Base-by-base conservation (phyloP, 1,284 basidiomycete genomes). In the Albatrellus sp. region DNA sequence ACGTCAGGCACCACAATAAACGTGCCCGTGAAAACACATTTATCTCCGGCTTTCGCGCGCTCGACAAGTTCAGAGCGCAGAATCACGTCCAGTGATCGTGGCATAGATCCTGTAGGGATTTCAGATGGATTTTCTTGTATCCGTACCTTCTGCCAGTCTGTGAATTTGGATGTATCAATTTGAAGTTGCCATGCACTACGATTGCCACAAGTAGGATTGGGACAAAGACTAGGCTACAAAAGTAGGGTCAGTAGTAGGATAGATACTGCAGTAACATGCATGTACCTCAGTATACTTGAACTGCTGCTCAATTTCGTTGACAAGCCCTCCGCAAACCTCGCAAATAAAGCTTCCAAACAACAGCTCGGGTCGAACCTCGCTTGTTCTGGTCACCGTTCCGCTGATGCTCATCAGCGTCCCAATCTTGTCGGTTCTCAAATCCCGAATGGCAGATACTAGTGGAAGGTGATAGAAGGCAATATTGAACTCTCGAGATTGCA, bases 1-100 rank as follows among this genome's bases (percentile, higher is more conserved):
- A 98, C 94, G 62, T 99, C 96, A 1, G 96, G 96, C 0, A 99
- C 91, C 43, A 98, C 96, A 54, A 98, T 93, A 63, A 98, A 98
- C 0, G 91, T 89, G 12, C 96, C 96, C 2, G 91, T 97, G 60
- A 99, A 98, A 36, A 93, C 83, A 62, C 92, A 97, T 65, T 97
- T 98, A 67, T 99, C 96, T 55, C 96, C 96, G 0, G 96, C 94
- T 62, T 99, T 99, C 28, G 94, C 96, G 17, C 90, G 79, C 61
- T 98, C 96, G 24, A 98, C 96, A 52, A 97, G 77, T 59, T 98
- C 96, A 8, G 84, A 83, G 31, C 96, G 87, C 11, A 98, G 76
- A 50, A 98, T 91, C 32, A 98, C 93, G 60, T 98, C 96, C 43
- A 99, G 69, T 17, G 81, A 85, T 33, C 94, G 80, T n/a, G 93